Evolutionary conservation across 225 moss, liverwort and hornwort genomes (phyloP).

Genomic region (Polytrichum commune): DNA sequence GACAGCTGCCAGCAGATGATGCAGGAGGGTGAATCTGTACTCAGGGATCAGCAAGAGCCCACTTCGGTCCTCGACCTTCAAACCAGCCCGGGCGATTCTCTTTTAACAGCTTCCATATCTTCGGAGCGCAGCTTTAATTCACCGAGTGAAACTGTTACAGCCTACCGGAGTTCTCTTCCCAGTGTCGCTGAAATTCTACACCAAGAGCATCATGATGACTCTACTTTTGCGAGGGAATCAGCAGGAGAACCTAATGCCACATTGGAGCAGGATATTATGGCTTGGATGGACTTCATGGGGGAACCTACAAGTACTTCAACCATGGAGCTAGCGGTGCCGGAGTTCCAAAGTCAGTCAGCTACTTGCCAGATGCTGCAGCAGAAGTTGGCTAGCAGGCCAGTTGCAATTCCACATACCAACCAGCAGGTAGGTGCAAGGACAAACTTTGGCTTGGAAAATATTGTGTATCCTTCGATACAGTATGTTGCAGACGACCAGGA

Average conservation of each 20-base stretch:
- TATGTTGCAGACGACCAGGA: neutral
- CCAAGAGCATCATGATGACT: slow-evolving; percentile 22
- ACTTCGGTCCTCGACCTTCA: slow-evolving; percentile 36
- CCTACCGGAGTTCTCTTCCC: slow-evolving; percentile 1
- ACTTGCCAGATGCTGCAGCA: neutral
- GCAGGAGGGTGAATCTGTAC: slow-evolving; percentile 7
- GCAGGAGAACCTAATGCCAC: neutral
- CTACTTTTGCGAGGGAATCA: slow-evolving; percentile 8
- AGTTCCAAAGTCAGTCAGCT: slow-evolving; percentile 1
- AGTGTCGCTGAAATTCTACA: slow-evolving; percentile 16
- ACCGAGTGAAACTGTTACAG: no score
- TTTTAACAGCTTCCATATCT: slow-evolving; percentile 15
- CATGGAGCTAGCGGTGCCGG: slow-evolving; percentile 1
- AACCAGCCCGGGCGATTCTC: slow-evolving; percentile 15
- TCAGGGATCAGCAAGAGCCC: slow-evolving; percentile 18
- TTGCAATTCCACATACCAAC: slow-evolving; percentile 2
- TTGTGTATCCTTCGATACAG: slow-evolving; percentile 6
- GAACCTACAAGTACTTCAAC: neutral
- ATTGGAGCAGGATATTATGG: slow-evolving; percentile 21
- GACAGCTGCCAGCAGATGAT: slow-evolving; percentile 4
- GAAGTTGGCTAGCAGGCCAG: neutral
- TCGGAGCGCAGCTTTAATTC: slow-evolving; percentile 35
- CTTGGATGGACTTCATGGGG: slow-evolving; percentile 28
- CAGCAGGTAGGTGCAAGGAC: slow-evolving; percentile 8
- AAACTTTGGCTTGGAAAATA: slow-evolving; percentile 5